Evolutionary conservation across 495 filamentous ascomycete species (phyloP).

Genomic region (Pyronema domesticum): DNA sequence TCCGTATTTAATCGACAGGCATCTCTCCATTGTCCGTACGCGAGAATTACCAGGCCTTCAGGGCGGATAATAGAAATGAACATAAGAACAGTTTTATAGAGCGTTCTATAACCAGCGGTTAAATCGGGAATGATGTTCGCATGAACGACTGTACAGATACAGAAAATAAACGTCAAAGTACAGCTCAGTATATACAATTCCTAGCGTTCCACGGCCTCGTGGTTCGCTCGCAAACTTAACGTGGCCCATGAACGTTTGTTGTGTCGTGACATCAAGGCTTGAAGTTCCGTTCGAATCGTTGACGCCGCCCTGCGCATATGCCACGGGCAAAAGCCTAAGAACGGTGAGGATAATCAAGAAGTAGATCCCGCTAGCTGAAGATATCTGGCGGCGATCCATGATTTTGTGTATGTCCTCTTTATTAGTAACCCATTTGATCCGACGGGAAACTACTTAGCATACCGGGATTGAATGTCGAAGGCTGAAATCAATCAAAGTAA

Average conservation of each 20-base stretch:
- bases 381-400: too few relatives aligned
- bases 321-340: too few relatives aligned
- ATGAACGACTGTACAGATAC: conserved; percentile 12
- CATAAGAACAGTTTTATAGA: conserved; percentile 3
- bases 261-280: not conserved
- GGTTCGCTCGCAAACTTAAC: conserved; percentile 2
- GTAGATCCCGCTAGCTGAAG: too few relatives aligned
- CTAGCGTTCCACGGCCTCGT: conserved; percentile 8
- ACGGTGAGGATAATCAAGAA: too few relatives aligned
- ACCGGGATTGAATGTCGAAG: too few relatives aligned
- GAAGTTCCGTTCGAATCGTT: not conserved
- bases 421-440: too few relatives aligned
- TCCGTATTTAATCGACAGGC: not conserved
- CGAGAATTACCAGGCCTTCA: conserved; percentile 7
- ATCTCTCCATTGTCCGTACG: conserved; percentile 3
- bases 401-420: too few relatives aligned
- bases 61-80: conserved; percentile 1
- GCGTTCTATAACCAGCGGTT: not conserved
- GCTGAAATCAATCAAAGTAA: too few relatives aligned
- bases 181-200: conserved; percentile 7
- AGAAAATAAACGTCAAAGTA: conserved; percentile 9
- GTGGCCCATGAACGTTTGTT: not conserved
- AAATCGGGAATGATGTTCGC: conserved; percentile 7
- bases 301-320: too few relatives aligned
- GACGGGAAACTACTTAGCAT: too few relatives aligned